Conservation (phyloP, 1,139 yeast species). For the Wickerhamomyces sp. region DNA sequence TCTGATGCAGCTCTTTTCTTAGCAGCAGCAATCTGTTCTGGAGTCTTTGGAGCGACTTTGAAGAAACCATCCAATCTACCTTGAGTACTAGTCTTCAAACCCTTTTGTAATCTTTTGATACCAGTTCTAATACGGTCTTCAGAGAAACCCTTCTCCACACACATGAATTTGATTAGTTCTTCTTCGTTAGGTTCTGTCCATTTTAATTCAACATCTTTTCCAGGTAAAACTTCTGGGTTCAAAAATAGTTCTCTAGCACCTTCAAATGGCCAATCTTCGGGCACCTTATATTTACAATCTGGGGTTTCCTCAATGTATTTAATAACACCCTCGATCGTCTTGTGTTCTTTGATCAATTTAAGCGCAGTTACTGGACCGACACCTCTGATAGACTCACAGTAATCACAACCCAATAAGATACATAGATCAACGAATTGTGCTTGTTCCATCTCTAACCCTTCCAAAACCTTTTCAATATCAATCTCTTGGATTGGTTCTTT, state of each 20-base stretch:
- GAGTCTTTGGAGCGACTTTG: slow-evolving; percentile 56
- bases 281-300: slow-evolving; percentile 67
- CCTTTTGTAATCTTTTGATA: slow-evolving; percentile 79
- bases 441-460: slow-evolving; percentile 67
- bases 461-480: slow-evolving; percentile 60
- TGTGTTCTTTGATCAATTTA: slow-evolving; percentile 82
- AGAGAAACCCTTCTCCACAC: slow-evolving; percentile 60
- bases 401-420: slow-evolving; percentile 92
- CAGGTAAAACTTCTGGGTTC: slow-evolving; percentile 70
- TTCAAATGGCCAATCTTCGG: slow-evolving; percentile 91
- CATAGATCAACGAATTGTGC: slow-evolving; percentile 85
- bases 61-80: slow-evolving; percentile 93
- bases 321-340: slow-evolving; percentile 71
- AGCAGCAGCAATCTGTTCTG: slow-evolving; percentile 34
- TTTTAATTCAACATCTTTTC: slow-evolving; percentile 58
- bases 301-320: slow-evolving; percentile 59
- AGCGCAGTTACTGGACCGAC: slow-evolving; percentile 94
- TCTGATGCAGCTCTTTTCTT: slow-evolving; percentile 34
- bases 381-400: slow-evolving; percentile 91
- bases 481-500: slow-evolving; percentile 91
- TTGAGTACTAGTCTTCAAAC: slow-evolving; percentile 79
- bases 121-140: slow-evolving; percentile 90
- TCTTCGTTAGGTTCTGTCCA: slow-evolving; percentile 46
- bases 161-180: slow-evolving; percentile 31
- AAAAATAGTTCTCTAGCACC: slow-evolving; percentile 83